These are phyloP conservation scores for Nicotiana sylvestris DNA, from an alignment of 257 asterid genomes.

Conservation along the genomic window DNA sequence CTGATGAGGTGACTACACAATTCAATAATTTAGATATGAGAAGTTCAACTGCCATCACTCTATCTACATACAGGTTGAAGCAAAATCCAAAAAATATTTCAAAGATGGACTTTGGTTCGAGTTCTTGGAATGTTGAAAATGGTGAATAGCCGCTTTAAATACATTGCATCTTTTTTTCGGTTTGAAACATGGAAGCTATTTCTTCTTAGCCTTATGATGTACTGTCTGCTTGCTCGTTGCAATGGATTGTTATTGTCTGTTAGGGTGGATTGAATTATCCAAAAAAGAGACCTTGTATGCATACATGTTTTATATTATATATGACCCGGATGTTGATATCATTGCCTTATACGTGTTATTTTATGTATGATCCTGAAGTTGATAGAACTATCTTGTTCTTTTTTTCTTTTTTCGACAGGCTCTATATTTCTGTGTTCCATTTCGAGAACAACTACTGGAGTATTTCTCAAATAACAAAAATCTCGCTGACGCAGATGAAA, in stretches of 20 bases:
- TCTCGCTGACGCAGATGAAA: conserved; percentile 75
- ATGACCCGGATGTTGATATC: not conserved
- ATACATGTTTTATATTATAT: not conserved
- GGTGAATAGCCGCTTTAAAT: not conserved
- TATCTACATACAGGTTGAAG: conserved; percentile 3
- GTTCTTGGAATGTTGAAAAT: not conserved
- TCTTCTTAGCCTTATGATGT: not conserved
- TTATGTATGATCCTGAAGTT: not conserved
- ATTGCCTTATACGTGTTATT: not conserved
- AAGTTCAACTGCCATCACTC: not conserved
- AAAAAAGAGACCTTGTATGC: not conserved
- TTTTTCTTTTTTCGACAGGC: conserved; percentile 53
- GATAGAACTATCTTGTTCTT: not conserved
- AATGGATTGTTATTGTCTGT: not conserved
- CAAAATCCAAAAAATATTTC: not conserved
- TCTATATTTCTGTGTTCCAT: conserved; percentile 89
- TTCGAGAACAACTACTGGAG: conserved; percentile 86
- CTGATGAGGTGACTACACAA: not conserved
- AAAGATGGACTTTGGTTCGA: not conserved
- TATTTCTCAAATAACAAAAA: conserved; percentile 70
- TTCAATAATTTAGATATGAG: not conserved
- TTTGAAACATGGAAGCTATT: not conserved
- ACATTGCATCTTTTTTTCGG: not conserved
- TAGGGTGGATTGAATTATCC: not conserved
- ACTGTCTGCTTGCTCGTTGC: not conserved